Conservation (phyloP, 495 filamentous ascomycete species). For the Xylaria intraflava region DNA sequence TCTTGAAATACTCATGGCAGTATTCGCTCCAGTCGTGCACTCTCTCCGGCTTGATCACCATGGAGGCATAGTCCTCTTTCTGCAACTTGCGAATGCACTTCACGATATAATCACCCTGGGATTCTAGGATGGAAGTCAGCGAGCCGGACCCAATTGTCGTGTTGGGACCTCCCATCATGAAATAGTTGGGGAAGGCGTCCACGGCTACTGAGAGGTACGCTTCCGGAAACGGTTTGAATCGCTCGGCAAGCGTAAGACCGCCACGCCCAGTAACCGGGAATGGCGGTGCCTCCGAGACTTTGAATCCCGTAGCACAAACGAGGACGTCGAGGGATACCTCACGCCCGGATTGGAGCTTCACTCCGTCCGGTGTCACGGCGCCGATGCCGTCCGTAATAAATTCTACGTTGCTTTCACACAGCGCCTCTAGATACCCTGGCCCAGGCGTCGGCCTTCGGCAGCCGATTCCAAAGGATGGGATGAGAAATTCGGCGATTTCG, state of each 20-base stretch:
- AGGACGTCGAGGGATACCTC: conserved; percentile 44
- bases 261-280: conserved; percentile 52
- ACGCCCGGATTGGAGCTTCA: conserved; percentile 42
- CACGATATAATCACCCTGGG: conserved; percentile 54
- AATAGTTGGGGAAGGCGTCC: conserved; percentile 61
- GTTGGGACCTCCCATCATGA: conserved; percentile 58
- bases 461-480: conserved; percentile 58
- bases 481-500: conserved; percentile 30
- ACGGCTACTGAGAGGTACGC: conserved; percentile 58
- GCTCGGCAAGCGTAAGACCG: conserved; percentile 42
- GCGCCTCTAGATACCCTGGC: conserved; percentile 62
- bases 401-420: conserved; percentile 55
- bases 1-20: conserved; percentile 55
- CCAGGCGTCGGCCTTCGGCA: conserved; percentile 70
- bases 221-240: conserved; percentile 47
- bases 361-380: conserved; percentile 44
- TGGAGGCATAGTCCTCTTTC: conserved; percentile 58
- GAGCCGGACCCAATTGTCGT: conserved; percentile 50
- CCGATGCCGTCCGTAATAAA: conserved; percentile 51
- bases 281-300: conserved; percentile 50
- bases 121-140: conserved; percentile 50
- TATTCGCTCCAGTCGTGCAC: conserved; percentile 56
- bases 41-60: conserved; percentile 46
- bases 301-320: conserved; percentile 64
- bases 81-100: conserved; percentile 60